Conservation (phyloP, 208 protist species). For the Trypanosoma rangeli region DNA sequence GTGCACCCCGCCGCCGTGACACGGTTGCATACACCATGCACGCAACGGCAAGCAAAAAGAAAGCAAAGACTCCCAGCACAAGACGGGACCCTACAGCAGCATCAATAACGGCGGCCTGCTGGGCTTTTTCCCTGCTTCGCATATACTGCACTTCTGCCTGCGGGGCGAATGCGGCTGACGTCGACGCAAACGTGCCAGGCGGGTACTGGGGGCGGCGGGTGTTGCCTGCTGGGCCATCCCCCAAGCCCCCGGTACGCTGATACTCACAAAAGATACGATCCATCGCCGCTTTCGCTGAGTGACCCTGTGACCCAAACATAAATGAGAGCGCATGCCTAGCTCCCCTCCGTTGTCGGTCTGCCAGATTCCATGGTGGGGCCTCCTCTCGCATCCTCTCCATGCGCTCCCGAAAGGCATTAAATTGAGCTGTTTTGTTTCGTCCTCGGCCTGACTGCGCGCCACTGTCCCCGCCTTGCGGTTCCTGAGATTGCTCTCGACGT, state of each 20-base stretch:
- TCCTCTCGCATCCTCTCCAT: constrained; percentile 19
- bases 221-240: not conserved
- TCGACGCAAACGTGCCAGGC: not conserved
- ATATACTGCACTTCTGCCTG: constrained; percentile 32
- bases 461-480: not conserved
- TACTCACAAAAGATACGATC: constrained; percentile 9
- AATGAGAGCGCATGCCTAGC: constrained; percentile 16
- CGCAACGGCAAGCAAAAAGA: not conserved
- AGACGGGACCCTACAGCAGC: not conserved
- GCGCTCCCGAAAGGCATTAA: constrained; percentile 27
- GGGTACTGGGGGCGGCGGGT: not conserved
- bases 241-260: not conserved
- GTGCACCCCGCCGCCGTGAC: not conserved
- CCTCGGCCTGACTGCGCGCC: constrained; percentile 9
- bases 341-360: not conserved
- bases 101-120: constrained; percentile 43
- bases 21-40: constrained; percentile 1
- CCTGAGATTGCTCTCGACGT: not conserved
- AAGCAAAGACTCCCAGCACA: not conserved
- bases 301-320: constrained; percentile 12
- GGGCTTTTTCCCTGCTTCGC: constrained; percentile 37
- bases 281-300: not conserved
- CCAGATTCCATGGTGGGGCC: constrained; percentile 29
- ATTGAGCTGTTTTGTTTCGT: constrained; percentile 30
- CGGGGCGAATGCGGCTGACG: not conserved